Evolutionary conservation across 441 rosid genomes (phyloP), one percentile per base, ranked within the genome.

Genomic region (Aquilaria agallochum): DNA sequence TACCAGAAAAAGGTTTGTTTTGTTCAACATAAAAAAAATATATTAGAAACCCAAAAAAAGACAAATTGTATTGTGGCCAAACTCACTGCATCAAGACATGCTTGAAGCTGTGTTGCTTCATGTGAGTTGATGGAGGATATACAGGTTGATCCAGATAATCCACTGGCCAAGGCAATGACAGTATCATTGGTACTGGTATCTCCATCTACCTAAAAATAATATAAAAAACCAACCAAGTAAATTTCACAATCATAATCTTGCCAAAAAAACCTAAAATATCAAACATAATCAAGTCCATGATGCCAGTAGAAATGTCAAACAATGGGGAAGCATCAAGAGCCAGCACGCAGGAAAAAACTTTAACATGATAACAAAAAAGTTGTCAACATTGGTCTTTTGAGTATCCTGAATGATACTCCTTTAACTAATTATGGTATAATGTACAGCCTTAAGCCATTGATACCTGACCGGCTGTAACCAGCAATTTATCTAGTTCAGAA

Each of bases 171-270:
- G 72, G 97, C 97, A 70, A 92, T 80, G 65, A 95, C 89, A 67
- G 96, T 84, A 69, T 94, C 97, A 40, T 94, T 94, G 58, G 97
- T 87, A 72, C 97, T 92, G 44, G 99, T 88, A 81, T 86, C 98
- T 50, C 99, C 98, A 80, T 95, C 98, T 65, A 95, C 98, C 98
- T 95, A 76, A 71, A 55, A 60, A 64, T 27, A 58, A 72, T 20
- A 64, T 27, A 5, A 11, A 15, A 40, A 67, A 56, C 58, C 63
- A 69, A 45, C 32, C 44, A 50, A 70, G 48, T 20, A 57, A 27
- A 50, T 48, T 64, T 48, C 50, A 56, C n/a, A 66, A 46, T 30
- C 52, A 40, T 4, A 40, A 40, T 6, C 45, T 4, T 11, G 36
- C 52, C 2, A 31, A 4, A 3, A 45, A 8, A 40, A 40, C 9